A percentile compares a stretch with the other conserved stretches of the same genome.
Evolutionary conservation across 805 yeast genomes (phyloP).

Genomic region (Schwanniomyces vanrijiae): DNA sequence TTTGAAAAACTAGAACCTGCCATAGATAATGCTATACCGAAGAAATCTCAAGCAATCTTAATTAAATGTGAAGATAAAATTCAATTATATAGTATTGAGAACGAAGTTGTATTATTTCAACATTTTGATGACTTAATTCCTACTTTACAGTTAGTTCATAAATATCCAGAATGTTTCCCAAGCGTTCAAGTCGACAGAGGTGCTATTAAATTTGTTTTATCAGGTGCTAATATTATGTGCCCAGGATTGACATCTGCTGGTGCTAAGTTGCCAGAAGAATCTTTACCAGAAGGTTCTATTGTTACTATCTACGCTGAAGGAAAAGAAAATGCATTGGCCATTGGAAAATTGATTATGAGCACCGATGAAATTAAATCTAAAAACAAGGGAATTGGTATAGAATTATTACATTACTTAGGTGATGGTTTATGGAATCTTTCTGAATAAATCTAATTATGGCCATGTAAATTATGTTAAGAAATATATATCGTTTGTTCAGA

Average conservation of each 20-base stretch:
- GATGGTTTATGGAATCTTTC: slow-evolving; percentile 81
- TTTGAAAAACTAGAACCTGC: slow-evolving; percentile 74
- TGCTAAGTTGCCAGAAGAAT: slow-evolving; percentile 76
- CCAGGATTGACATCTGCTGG: slow-evolving; percentile 90
- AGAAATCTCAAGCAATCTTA: slow-evolving; percentile 76
- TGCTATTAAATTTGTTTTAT: slow-evolving; percentile 91
- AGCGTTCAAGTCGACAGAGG: slow-evolving; percentile 91
- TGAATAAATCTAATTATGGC: slow-evolving; percentile 33
- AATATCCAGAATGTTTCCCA: slow-evolving; percentile 82
- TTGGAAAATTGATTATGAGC: slow-evolving; percentile 85
- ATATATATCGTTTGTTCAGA: slow-evolving; percentile 11
- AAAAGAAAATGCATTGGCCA: slow-evolving; percentile 84
- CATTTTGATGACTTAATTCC: slow-evolving; percentile 82
- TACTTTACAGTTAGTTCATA: slow-evolving; percentile 70
- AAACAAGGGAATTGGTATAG: slow-evolving; percentile 90
- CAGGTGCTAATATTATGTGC: slow-evolving; percentile 97
- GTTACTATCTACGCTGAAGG: slow-evolving; percentile 91
- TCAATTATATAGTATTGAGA: slow-evolving; percentile 71
- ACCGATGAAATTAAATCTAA: slow-evolving; percentile 80
- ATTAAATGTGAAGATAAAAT: slow-evolving; percentile 90
- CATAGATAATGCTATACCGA: slow-evolving; percentile 83
- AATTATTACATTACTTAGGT: slow-evolving; percentile 77
- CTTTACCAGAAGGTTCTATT: slow-evolving; percentile 62
- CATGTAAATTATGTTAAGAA: slow-evolving; percentile 4
- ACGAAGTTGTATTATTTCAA: slow-evolving; percentile 75